Percentiles rank a stretch among this genome's conserved stretches.
phyloP scores from a whole-genome alignment of 306 rosid genomes.

The Erythrophleum fordii region DNA sequence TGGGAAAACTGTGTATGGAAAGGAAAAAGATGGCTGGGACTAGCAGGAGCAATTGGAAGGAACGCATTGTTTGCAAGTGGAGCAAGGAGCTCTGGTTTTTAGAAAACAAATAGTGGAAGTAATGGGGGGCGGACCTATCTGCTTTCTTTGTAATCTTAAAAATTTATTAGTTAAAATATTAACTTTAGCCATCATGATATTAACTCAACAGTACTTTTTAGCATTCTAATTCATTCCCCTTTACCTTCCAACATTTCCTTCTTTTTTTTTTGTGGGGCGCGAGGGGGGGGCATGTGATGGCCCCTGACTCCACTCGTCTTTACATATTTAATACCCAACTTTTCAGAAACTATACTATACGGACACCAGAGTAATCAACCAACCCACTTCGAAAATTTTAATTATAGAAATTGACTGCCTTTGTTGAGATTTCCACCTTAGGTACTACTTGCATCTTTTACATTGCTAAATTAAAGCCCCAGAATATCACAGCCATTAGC shows the following conservation, averaged over 20 bases:
- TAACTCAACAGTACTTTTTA: not conserved
- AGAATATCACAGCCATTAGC: no score
- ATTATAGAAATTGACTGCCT: not conserved
- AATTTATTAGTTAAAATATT: not conserved
- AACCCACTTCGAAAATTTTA: not conserved
- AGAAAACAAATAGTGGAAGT: not conserved
- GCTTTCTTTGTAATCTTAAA: slow-evolving; percentile 9
- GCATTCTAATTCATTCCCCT: not conserved
- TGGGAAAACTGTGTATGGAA: slow-evolving; percentile 5
- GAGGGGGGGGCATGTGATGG: not conserved
- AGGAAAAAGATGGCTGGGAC: slow-evolving; percentile 20
- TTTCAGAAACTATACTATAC: not conserved
- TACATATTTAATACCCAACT: not conserved
- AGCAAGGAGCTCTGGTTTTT: slow-evolving; percentile 7
- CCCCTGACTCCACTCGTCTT: not conserved
- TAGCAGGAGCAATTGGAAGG: slow-evolving; percentile 29
- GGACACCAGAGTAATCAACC: not conserved
- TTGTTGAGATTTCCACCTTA: not conserved
- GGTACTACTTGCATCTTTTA: not conserved
- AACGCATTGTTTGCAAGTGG: slow-evolving; percentile 26
- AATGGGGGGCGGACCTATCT: not conserved
- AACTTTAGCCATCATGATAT: not conserved
- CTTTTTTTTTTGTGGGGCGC: no score
- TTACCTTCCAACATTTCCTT: not conserved
- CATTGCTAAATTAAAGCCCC: not conserved